These are phyloP conservation scores for Lachancea quebecensis DNA, from an alignment of 805 yeast species.

Conservation along the genomic window DNA sequence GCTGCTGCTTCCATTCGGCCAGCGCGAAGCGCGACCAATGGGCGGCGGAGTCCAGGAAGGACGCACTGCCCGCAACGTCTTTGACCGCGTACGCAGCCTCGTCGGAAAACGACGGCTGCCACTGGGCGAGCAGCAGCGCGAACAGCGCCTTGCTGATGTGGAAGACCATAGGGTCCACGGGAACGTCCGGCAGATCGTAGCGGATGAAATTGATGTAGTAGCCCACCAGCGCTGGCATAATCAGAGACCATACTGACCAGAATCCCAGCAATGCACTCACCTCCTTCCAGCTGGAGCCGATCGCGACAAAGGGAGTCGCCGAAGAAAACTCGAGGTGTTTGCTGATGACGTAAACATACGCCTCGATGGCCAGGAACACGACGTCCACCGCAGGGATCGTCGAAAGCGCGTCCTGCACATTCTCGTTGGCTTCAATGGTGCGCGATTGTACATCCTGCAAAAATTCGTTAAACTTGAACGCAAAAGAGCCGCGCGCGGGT, in stretches of 20 bases:
- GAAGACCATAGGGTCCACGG: slow-evolving; percentile 28
- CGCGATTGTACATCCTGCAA: slow-evolving; percentile 17
- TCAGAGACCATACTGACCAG: slow-evolving; percentile 16
- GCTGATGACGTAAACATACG: slow-evolving; percentile 13
- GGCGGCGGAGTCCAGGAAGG: slow-evolving; percentile 2
- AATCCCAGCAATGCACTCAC: slow-evolving; percentile 7
- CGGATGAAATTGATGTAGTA: slow-evolving; percentile 29
- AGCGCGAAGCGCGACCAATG: slow-evolving; percentile 11
- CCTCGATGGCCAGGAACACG: slow-evolving; percentile 19
- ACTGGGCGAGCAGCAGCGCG: slow-evolving; percentile 14
- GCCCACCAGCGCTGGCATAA: slow-evolving; percentile 18
- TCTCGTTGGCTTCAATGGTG: slow-evolving; percentile 16
- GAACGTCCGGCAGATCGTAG: slow-evolving; percentile 21
- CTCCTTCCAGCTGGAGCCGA: slow-evolving; percentile 8
- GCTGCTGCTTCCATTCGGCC: slow-evolving; percentile 10
- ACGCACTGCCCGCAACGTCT: slow-evolving; percentile 6
- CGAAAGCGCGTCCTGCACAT: slow-evolving; percentile 23
- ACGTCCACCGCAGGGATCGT: slow-evolving; percentile 18
- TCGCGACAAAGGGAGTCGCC: slow-evolving; percentile 3
- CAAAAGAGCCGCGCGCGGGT: slow-evolving; percentile 10
- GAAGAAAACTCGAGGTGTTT: slow-evolving; percentile 6
- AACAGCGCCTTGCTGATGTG: slow-evolving; percentile 21
- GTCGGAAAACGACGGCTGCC: slow-evolving; percentile 8
- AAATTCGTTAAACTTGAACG: slow-evolving; percentile 20
- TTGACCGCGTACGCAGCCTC: slow-evolving; percentile 9